These are phyloP conservation scores for Ensete ventricosum DNA, from an alignment of 176 grass and related monocot species.

Conservation along the genomic window DNA sequence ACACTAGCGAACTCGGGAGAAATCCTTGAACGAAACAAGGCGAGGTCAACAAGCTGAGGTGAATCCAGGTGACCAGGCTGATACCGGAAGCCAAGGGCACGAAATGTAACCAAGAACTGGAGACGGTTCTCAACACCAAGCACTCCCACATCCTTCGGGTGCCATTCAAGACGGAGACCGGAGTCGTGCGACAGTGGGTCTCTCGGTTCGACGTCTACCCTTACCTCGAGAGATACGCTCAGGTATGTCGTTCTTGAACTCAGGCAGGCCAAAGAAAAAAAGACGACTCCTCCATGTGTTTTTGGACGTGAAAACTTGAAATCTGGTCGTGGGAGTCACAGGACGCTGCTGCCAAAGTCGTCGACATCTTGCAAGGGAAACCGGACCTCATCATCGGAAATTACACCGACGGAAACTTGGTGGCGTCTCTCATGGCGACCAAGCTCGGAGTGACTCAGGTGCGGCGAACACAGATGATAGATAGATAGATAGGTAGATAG, in stretches of 20 bases:
- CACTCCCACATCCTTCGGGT: slow-evolving; percentile 76
- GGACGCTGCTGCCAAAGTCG: slow-evolving; percentile 65
- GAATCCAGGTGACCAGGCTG: slow-evolving; percentile 68
- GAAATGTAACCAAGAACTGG: slow-evolving; percentile 89
- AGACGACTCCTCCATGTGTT: too few species aligned
- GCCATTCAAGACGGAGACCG: slow-evolving; percentile 64
- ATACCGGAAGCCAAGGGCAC: slow-evolving; percentile 91
- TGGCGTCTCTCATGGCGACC: slow-evolving; percentile 69
- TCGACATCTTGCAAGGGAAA: slow-evolving; percentile 80
- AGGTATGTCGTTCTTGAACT: slow-evolving; percentile 35
- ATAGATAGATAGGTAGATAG: too few species aligned
- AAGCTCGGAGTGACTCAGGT: slow-evolving; percentile 93
- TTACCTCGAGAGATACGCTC: slow-evolving; percentile 91
- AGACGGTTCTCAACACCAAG: slow-evolving; percentile 61
- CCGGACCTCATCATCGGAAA: slow-evolving; percentile 95
- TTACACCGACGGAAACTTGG: slow-evolving; percentile 91
- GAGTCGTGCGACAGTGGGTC: slow-evolving; percentile 64
- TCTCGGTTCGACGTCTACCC: slow-evolving; percentile 94
- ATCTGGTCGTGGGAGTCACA: slow-evolving; percentile 17
- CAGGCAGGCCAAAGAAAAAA: too few species aligned
- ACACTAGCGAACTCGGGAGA: background rate
- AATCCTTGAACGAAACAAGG: background rate
- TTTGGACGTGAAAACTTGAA: background rate
- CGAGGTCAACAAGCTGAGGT: slow-evolving; percentile 1
- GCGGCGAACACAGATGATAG: background rate